Evolutionary conservation across 2,329 filamentous ascomycete genomes (phyloP).

Genomic region (Periconia sp.): DNA sequence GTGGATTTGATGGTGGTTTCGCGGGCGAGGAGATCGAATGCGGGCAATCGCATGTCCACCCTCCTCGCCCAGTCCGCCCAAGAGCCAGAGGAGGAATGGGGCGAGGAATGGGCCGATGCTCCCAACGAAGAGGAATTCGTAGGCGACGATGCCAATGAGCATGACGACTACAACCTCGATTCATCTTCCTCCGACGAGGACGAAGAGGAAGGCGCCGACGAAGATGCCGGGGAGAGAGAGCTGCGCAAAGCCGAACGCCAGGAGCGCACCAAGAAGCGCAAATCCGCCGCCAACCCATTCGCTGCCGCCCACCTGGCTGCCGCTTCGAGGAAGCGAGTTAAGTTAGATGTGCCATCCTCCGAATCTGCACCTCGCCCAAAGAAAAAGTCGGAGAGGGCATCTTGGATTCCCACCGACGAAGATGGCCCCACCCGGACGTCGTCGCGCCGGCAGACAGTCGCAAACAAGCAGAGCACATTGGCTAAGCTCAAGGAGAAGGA

Average conservation of each 20-base stretch:
- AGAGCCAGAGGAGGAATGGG: slow-evolving; percentile 38
- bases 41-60: slow-evolving; percentile 45
- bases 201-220: slow-evolving; percentile 74
- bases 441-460: slow-evolving; percentile 63
- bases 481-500: slow-evolving; percentile 75
- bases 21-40: slow-evolving; percentile 41
- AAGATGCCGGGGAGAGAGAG: slow-evolving; percentile 85
- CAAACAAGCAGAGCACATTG: slow-evolving; percentile 60
- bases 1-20: slow-evolving; percentile 43
- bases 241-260: slow-evolving; percentile 76
- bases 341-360: slow-evolving; percentile 39
- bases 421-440: slow-evolving; percentile 66
- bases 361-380: slow-evolving; percentile 56
- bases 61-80: slow-evolving; percentile 37
- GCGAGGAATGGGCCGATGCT: slow-evolving; percentile 66
- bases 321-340: slow-evolving; percentile 44
- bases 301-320: slow-evolving; percentile 33
- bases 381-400: slow-evolving; percentile 71
- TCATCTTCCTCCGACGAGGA: slow-evolving; percentile 78
- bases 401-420: slow-evolving; percentile 66
- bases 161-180: slow-evolving; percentile 77
- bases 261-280: slow-evolving; percentile 69
- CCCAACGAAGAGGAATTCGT: slow-evolving; percentile 58
- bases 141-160: slow-evolving; percentile 57
- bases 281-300: slow-evolving; percentile 60